These are phyloP conservation scores for Aureobasidium pullulans DNA, from an alignment of 2,329 filamentous ascomycete genomes.

Conservation along the genomic window DNA sequence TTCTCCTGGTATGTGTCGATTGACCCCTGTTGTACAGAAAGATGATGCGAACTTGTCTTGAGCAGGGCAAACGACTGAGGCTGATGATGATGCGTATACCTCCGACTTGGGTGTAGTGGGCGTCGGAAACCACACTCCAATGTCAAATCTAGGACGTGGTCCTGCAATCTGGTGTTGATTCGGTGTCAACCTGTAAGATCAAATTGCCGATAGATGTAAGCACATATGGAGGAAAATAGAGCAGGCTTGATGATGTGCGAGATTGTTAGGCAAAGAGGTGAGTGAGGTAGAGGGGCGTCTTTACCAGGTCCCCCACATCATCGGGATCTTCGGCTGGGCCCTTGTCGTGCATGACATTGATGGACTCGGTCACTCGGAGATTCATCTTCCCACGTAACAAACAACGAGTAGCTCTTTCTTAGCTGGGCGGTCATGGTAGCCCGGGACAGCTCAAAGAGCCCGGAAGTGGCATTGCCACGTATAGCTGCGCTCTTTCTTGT, in stretches of 20 bases:
- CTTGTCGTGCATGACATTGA: constrained; percentile 3
- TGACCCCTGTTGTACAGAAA: background rate
- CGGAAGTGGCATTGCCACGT: constrained; percentile 18
- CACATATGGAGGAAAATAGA: no score
- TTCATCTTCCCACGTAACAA: background rate
- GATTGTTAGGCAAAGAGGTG: no score
- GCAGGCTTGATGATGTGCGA: no score
- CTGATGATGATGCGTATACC: background rate
- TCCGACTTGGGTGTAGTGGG: background rate
- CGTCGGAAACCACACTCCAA: background rate
- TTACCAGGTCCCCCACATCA: background rate
- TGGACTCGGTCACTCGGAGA: background rate
- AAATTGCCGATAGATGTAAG: no score
- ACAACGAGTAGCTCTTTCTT: background rate
- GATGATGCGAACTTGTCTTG: background rate
- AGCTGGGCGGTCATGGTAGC: background rate
- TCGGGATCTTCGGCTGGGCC: background rate
- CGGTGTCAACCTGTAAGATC: no score
- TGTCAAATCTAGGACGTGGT: background rate
- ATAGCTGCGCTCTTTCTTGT: constrained; percentile 30
- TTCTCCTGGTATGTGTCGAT: background rate
- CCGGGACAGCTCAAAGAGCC: background rate
- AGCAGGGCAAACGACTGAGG: background rate
- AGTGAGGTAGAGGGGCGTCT: background rate
- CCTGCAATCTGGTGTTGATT: no score